These are phyloP conservation scores for Metschnikowia drakensbergensis DNA, from an alignment of 805 yeast genomes.

Conservation along the genomic window DNA sequence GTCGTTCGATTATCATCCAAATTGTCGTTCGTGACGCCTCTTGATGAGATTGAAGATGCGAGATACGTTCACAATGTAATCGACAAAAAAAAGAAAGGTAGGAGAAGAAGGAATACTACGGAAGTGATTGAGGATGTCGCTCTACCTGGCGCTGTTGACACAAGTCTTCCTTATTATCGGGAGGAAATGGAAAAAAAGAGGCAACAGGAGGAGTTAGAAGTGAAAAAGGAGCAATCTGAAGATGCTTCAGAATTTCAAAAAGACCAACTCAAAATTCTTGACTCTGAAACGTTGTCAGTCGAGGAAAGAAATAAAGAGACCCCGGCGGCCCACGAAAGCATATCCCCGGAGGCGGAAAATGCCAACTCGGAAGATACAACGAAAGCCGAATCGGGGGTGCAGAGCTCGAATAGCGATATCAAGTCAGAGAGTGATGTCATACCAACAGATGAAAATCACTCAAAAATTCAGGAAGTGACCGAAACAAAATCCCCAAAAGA, in stretches of 20 bases:
- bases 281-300: neutral
- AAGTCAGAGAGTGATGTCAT: neutral
- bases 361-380: neutral
- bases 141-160: conserved; percentile 32
- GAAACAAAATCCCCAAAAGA: neutral
- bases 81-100: conserved; percentile 38
- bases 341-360: neutral
- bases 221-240: conserved; percentile 5
- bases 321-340: neutral
- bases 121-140: conserved; percentile 25
- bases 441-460: neutral
- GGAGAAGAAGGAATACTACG: conserved; percentile 37
- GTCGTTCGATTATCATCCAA: conserved; percentile 51
- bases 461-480: neutral
- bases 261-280: neutral
- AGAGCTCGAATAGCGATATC: neutral
- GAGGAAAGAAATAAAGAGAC: neutral
- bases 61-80: conserved; percentile 37
- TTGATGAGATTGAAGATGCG: conserved; percentile 55
- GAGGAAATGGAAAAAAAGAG: conserved; percentile 24
- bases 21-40: conserved; percentile 55
- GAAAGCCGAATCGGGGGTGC: neutral
- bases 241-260: neutral
- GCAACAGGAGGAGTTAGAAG: conserved; percentile 20
- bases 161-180: conserved; percentile 25